Conservation (phyloP, 257 asterid species). For the Nicotiana tabacum region DNA sequence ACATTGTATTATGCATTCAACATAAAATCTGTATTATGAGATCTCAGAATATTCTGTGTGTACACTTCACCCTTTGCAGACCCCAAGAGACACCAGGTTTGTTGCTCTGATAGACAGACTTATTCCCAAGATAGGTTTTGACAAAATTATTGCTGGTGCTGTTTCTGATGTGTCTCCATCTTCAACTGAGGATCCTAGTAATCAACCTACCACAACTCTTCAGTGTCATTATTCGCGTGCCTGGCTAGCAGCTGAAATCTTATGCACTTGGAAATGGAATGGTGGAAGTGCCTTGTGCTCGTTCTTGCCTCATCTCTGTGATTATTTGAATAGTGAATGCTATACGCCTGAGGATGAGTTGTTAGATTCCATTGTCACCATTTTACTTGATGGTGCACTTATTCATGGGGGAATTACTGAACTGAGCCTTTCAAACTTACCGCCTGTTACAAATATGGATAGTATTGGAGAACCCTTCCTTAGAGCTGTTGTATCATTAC, state of each 20-base stretch:
- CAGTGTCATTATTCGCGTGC: conserved; percentile 59
- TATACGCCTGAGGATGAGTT: conserved; percentile 25
- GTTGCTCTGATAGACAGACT: conserved; percentile 62
- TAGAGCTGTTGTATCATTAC: conserved; percentile 64
- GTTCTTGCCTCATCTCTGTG: conserved; percentile 56
- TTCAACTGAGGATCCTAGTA: conserved; percentile 31
- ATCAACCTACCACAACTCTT: conserved; percentile 28
- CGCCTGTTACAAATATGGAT: conserved; percentile 61
- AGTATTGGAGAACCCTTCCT: conserved; percentile 68
- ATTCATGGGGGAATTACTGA: conserved; percentile 55
- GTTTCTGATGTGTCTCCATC: conserved; percentile 32
- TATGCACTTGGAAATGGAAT: conserved; percentile 94
- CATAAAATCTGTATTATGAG: not conserved
- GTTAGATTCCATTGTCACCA: conserved; percentile 56
- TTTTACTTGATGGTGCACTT: conserved; percentile 91
- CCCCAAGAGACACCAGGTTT: conserved; percentile 45
- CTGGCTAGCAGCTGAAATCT: conserved; percentile 97
- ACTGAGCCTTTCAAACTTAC: conserved; percentile 35
- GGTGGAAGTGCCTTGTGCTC: conserved; percentile 71
- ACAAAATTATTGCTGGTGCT: conserved; percentile 58
- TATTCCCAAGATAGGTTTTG: conserved; percentile 63
- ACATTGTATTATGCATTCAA: not conserved
- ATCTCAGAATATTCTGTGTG: conserved; percentile 6
- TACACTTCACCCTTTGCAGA: conserved; percentile 41
- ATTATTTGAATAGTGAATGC: conserved; percentile 43